These are phyloP conservation scores for Penicillium sp. DNA, from an alignment of 2,329 filamentous ascomycete genomes.

Conservation along the genomic window DNA sequence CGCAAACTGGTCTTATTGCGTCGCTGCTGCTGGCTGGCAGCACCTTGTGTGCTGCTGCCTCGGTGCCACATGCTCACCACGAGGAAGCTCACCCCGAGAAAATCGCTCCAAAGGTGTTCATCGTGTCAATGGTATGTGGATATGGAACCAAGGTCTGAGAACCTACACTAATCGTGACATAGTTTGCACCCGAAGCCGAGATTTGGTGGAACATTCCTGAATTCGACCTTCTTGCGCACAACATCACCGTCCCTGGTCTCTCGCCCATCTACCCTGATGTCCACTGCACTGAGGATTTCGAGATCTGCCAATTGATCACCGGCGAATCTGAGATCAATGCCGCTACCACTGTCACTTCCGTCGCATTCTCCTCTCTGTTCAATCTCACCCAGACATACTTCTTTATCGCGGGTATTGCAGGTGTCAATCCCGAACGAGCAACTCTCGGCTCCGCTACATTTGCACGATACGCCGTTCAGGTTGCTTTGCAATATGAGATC, in stretches of 20 bases:
- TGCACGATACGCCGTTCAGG: constrained; percentile 69
- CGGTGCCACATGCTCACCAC: background rate
- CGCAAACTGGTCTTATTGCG: constrained; percentile 4
- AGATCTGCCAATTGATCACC: constrained; percentile 68
- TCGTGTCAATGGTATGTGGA: constrained; percentile 42
- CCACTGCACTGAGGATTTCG: constrained; percentile 61
- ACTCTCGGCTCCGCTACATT: constrained; percentile 69
- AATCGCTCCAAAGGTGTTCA: constrained; percentile 43
- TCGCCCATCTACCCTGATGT: constrained; percentile 66
- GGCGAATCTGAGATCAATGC: constrained; percentile 76
- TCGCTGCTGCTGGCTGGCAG: constrained; percentile 18
- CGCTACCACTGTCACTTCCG: constrained; percentile 63
- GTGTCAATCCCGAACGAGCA: constrained; percentile 67
- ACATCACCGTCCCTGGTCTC: constrained; percentile 61
- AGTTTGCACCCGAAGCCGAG: constrained; percentile 64
- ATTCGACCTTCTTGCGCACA: constrained; percentile 57
- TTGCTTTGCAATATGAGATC: constrained; percentile 74
- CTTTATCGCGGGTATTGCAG: constrained; percentile 69
- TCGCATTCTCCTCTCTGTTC: constrained; percentile 63
- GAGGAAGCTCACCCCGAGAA: constrained; percentile 6
- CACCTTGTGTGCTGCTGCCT: constrained; percentile 8
- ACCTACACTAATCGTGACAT: background rate
- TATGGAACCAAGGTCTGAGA: background rate
- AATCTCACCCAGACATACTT: constrained; percentile 70
- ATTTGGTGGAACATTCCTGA: constrained; percentile 61